phyloP scores from a whole-genome alignment of 208 protist genomes.

The Porcisia hertigi region DNA sequence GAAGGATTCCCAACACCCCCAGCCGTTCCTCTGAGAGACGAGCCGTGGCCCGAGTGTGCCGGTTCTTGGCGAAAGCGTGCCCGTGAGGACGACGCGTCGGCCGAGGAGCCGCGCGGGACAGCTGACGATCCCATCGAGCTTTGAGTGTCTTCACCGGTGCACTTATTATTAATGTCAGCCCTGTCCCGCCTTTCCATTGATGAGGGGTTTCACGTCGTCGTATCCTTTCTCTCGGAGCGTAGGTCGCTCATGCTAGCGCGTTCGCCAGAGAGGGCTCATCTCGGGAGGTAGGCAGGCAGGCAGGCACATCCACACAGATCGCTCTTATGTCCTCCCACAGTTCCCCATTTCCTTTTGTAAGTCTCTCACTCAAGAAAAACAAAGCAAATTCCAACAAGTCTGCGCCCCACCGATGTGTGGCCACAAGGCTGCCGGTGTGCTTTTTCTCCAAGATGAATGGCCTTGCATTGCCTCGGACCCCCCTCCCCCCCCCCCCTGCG shows the following conservation, averaged over 20 bases:
- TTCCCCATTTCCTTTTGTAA: not conserved
- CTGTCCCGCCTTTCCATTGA: not conserved
- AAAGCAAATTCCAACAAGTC: not conserved
- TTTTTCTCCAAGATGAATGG: no score
- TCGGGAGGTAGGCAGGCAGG: not conserved
- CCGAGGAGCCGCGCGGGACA: slow-evolving; percentile 30
- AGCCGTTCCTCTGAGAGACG: not conserved
- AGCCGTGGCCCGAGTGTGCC: not conserved
- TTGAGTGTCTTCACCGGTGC: slow-evolving; percentile 21
- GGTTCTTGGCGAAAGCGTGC: slow-evolving; percentile 4
- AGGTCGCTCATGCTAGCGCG: not conserved
- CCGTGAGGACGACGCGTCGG: slow-evolving; percentile 24
- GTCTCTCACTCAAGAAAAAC: slow-evolving; percentile 1
- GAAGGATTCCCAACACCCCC: not conserved
- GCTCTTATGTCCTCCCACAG: not conserved
- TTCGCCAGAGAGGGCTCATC: not conserved
- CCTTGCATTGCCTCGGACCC: not conserved
- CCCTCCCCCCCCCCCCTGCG: not conserved
- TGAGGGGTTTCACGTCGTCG: not conserved
- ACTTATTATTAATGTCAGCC: not conserved
- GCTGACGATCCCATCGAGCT: slow-evolving; percentile 76
- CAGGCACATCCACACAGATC: not conserved
- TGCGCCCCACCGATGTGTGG: not conserved
- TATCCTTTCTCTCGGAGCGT: not conserved
- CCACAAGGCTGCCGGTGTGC: not conserved